phyloP scores from a whole-genome alignment of 2,329 filamentous ascomycete genomes.

The Exophiala alcalophila region DNA sequence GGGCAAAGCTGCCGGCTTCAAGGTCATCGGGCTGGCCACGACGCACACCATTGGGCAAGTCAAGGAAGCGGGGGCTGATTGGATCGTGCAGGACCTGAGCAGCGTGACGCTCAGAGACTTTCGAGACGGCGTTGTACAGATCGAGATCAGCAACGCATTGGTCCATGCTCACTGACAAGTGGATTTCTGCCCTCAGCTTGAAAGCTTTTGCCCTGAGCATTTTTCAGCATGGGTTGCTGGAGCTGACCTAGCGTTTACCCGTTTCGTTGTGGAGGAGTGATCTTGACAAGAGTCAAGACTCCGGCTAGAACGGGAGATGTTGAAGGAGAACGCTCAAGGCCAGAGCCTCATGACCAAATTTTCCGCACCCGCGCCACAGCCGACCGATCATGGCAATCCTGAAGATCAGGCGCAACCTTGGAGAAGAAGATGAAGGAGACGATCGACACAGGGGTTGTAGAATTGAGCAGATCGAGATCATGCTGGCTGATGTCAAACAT shows the following conservation, averaged over 20 bases:
- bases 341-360: conserved; percentile 11
- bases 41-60: conserved; percentile 75
- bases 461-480: too few relatives aligned
- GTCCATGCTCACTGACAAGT: conserved; percentile 11
- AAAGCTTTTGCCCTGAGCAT: conserved; percentile 1
- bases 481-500: too few relatives aligned
- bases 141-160: conserved; percentile 27
- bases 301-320: too few relatives aligned
- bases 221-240: conserved; percentile 20
- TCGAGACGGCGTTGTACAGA: conserved; percentile 17
- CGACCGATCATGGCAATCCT: conserved; percentile 2
- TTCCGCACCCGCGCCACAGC: conserved; percentile 5
- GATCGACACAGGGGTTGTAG: too few relatives aligned
- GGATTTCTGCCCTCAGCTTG: not conserved
- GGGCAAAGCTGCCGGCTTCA: conserved; percentile 82
- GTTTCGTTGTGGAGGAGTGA: conserved; percentile 10
- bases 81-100: conserved; percentile 75
- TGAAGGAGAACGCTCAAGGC: too few relatives aligned
- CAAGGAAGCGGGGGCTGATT: conserved; percentile 74
- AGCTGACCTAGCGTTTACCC: too few relatives aligned
- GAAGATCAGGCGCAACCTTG: not conserved
- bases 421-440: too few relatives aligned
- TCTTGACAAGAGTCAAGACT: too few relatives aligned
- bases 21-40: conserved; percentile 78
- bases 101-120: conserved; percentile 61